Base-by-base conservation (phyloP, 139 green algal genomes). In the Haematococcus lacustris region DNA sequence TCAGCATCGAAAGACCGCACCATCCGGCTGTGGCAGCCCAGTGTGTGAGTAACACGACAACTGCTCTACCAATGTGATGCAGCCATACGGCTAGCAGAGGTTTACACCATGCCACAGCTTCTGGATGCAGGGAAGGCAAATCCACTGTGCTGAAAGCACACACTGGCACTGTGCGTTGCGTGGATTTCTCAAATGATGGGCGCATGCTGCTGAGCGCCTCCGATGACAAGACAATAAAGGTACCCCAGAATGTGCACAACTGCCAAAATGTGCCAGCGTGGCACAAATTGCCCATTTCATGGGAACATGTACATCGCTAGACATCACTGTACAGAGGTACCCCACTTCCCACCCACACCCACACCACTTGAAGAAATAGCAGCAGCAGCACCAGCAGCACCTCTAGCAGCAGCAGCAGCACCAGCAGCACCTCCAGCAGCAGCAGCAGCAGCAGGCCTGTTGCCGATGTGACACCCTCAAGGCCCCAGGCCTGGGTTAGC, bases 61-160 rank as follows among this genome's bases (percentile, higher is more conserved):
- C 7, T 38, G 34, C 4, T 17, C 3, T 51, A 28, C 5, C 9
- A n/a, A 33, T 32, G 21, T 64, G 57, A 35, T 5, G 57, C 57
- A 64, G 5, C 26, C 32, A 32, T 9, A 64, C n/a, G 57, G 5
- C 23, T 64, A 32, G 57, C n/a, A 64, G 57, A 9, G 21, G 47
- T 57, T 57, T 21, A 57, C 13, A 57, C 13, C 47, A 28, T 21
- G 47, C 47, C 47, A 21, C 21, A 17, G 51, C 53, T 35, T 6
- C 43, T 5, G 26, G 13, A 30, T 74, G 65, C 85, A 91, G 88
- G 1, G 91, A 95, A 68, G 91, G 90, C 38, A 88, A 89, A 51
- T 94, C 88, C n/a, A 94, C 91, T 9, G 82, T 90, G 26, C 75
- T 95, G 6, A 93, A 90, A 60, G 91, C 87, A 4, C 91, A 97